Evolutionary conservation across 2,329 filamentous ascomycete genomes (phyloP), one percentile per base, ranked within the genome.

Genomic region (Scytalidium lignicola): DNA sequence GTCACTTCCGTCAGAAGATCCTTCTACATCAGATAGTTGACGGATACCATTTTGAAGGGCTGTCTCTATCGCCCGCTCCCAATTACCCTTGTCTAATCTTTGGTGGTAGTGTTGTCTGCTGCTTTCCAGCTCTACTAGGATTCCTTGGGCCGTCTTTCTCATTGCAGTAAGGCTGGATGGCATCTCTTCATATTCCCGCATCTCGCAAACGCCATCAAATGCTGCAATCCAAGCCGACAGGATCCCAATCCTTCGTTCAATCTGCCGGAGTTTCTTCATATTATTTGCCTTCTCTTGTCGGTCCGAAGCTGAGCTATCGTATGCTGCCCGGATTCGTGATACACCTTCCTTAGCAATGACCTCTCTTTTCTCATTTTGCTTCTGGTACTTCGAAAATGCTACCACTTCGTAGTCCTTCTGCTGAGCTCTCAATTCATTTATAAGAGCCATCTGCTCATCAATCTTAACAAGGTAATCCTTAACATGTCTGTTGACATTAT

Each of bases 391-490:
- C 58, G 80, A 76, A 58, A 92, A 92, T 44, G 90, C 90, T 3
- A 83, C 74, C 32, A 79, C 80, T 64, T 97, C 93, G 3, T 85
- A 85, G 49, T 97, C 88, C 66, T 90, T 95, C 64, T 96, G 90
- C 66, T 96, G 89, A 21, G 87, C 87, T 70, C 93, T 90, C 48
- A 99, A 80, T 66, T 97, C 91, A 59, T 95, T 96, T 67, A 99
- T 99, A 63, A 96, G 71, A n/a, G 84, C 86, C 78, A 96, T 91
- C 67, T 99, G 92, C 71, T 99, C 93, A 64, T 99, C 92, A 61
- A 99, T 99, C 78, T 97, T 97, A 74, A 96, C 93, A 66, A 99
- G 72, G 71, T 96, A 99, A 69, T 99, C 93, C 74, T 99, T 99
- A 62, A 99, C 93, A 70, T 99, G 93, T 53, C 93, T 87, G 67